Evolutionary conservation across 2,329 filamentous ascomycete genomes (phyloP), one percentile per base, ranked within the genome.

Genomic region (Colletotrichum simmondsii): DNA sequence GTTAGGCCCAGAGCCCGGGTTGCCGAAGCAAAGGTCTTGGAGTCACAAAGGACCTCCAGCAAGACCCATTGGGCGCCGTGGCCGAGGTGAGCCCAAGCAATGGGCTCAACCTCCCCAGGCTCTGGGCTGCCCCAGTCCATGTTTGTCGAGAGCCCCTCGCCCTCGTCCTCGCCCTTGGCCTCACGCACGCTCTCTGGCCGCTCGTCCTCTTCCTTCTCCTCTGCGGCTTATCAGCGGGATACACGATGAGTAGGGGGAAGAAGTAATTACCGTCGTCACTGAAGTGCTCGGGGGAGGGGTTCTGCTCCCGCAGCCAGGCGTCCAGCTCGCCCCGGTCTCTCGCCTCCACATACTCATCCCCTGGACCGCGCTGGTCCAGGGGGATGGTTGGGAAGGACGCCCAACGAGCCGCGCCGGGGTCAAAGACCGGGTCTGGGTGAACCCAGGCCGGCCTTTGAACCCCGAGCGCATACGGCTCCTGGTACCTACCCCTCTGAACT

Each of bases 361-460:
- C 73, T 16, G 73, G 72, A 22, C 76, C 73, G 0, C 65, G 67
- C 56, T 80, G 67, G 63, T 79, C 61, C 22, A 78, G 71, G 1
- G 76, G 74, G 53, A 80, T 65, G 12, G 74, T 75, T 8, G 76
- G 75, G 56, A 79, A 77, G 16, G 76, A 75, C 58, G 76, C 76
- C 56, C 78, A 68, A 35, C 53, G 35, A 24, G 77, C 61, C 32
- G 80, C 76, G 22, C 74, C 75, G 3, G 72, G 71, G 63, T 80
- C 77, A 66, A 78, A 82, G 24, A 75, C 42, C 12, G 78, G 70
- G 37, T 75, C 74, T 1, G 75, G 75, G 49, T 71, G 68, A 67
- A 72, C 49, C 46, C 30, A 37, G 14, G 61, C 57, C 26, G 71
- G 67, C 10, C 24, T 60, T 32, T 73, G 52, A 11, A 73, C 56